phyloP scores from a whole-genome alignment of 116 monocot genomes.

The Zostera marina region DNA sequence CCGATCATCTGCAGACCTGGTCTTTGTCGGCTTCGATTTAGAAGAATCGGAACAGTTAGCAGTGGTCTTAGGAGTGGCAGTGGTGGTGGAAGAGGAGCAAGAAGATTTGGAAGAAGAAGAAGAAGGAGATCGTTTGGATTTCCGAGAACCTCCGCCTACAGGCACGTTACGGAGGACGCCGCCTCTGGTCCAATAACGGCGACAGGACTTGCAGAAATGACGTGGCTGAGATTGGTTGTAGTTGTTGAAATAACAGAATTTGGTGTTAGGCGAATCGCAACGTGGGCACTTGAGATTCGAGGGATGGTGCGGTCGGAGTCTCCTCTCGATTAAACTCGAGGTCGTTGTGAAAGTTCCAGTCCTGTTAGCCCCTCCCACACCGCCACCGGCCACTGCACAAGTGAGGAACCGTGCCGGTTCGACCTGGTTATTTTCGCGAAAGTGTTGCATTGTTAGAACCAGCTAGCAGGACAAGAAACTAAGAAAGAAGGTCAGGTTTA shows the following conservation, averaged over 20 bases:
- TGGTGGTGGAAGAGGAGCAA: background rate
- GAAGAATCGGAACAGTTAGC: background rate
- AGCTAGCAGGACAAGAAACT: too few species aligned
- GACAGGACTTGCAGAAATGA: conserved; percentile 40
- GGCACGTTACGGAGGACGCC: conserved; percentile 44
- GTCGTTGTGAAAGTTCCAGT: background rate
- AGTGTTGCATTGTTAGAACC: conserved; percentile 5
- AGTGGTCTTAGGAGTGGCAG: background rate
- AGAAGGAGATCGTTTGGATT: conserved; percentile 17
- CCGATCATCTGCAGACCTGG: background rate
- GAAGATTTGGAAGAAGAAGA: background rate
- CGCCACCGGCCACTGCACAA: background rate
- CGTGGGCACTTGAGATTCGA: conserved; percentile 30
- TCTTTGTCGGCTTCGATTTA: background rate
- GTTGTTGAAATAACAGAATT: conserved; percentile 67
- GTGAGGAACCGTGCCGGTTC: background rate
- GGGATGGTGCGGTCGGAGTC: background rate
- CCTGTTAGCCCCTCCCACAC: too few species aligned
- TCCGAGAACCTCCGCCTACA: conserved; percentile 19
- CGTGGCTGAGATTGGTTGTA: conserved; percentile 46
- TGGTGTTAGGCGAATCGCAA: conserved; percentile 50
- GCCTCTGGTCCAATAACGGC: conserved; percentile 45
- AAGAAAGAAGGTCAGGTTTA: too few species aligned
- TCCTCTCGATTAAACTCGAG: background rate
- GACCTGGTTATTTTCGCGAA: background rate